These are phyloP conservation scores for Beauveria scarabaeidicola DNA, from an alignment of 2,329 filamentous ascomycete species.

Conservation along the genomic window DNA sequence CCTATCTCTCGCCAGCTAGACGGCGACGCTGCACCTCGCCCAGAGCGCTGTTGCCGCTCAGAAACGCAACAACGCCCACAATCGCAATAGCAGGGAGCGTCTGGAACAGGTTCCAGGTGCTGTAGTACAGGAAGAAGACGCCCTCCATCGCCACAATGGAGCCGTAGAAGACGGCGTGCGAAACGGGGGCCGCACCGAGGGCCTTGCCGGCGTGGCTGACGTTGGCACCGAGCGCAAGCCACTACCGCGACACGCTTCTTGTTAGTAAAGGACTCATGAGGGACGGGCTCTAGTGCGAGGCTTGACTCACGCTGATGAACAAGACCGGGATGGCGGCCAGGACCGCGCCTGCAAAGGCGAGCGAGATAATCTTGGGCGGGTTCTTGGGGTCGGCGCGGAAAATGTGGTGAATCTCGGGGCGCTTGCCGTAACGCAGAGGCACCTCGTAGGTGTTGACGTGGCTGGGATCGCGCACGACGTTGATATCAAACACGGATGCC, in stretches of 20 bases:
- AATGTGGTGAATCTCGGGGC: conserved; percentile 79
- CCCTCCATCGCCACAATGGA: conserved; percentile 82
- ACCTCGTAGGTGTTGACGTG: conserved; percentile 52
- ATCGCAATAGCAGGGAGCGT: conserved; percentile 63
- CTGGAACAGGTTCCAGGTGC: conserved; percentile 85
- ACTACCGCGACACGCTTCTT: conserved; percentile 40
- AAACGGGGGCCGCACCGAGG: conserved; percentile 64
- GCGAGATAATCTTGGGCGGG: conserved; percentile 69
- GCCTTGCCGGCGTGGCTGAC: conserved; percentile 69
- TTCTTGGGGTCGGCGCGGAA: conserved; percentile 75
- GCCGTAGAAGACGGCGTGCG: conserved; percentile 77
- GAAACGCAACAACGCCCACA: conserved; percentile 62
- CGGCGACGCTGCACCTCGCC: conserved; percentile 88
- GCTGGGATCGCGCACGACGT: conserved; percentile 55
- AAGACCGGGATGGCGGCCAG: conserved; percentile 66
- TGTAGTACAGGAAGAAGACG: conserved; percentile 93
- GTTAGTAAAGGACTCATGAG: not conserved
- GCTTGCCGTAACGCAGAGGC: conserved; percentile 75
- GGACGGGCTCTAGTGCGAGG: too few species aligned
- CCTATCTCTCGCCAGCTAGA: conserved; percentile 59
- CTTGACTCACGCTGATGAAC: conserved; percentile 54
- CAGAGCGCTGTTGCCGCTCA: conserved; percentile 84
- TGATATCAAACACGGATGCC: conserved; percentile 63
- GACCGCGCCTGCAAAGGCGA: conserved; percentile 68
- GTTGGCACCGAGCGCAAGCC: conserved; percentile 77